Evolutionary conservation across 1,284 basidiomycete species (phyloP), one percentile per base, ranked within the genome.

Genomic region (Exobasidium rhododendri): DNA sequence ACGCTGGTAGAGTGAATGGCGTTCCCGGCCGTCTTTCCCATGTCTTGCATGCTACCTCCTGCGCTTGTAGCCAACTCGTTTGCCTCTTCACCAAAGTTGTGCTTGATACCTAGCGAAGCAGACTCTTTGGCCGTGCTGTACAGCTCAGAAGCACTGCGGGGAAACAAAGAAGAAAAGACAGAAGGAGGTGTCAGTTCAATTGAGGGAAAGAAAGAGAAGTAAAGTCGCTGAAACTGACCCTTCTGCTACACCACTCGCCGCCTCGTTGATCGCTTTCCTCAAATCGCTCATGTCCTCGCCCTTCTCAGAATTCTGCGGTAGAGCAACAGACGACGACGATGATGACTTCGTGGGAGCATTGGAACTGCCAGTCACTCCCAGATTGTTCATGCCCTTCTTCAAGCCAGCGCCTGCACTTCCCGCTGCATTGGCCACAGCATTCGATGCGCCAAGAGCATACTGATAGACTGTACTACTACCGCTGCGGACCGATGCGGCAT

Each of bases 191-290:
- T 10, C 35, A 40, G 17, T 7, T 40, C 7, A 40, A 40, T 40
- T 10, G 17, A 40, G 17, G 17, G 17, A 10, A 40, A 10, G 10
- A 40, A 40, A n/a, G n/a, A n/a, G n/a, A n/a, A n/a, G n/a, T n/a
- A n/a, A n/a, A n/a, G n/a, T n/a, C n/a, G n/a, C n/a, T n/a, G n/a
- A n/a, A 17, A 40, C 35, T 40, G 10, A 40, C 35, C 35, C 54
- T 32, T 56, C 54, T 11, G 24, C 14, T n/a, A 46, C 56, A 7
- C 56, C 56, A 14, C 22, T 24, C 10, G 17, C 22, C 24, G 56
- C 56, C 17, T 58, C 56, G 17, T 7, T 22, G 7, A 58, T 5
- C 10, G 56, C 56, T 14, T 58, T 22, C n/a, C 44, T 50, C 45
- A 50, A 46, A 7, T 58, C 44, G 17, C 24, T 29, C 56, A 56